A percentile compares a stretch with the other conserved stretches of the same genome.
Conservation (phyloP, 1,284 basidiomycete species). For the Ganoderma boninense region DNA sequence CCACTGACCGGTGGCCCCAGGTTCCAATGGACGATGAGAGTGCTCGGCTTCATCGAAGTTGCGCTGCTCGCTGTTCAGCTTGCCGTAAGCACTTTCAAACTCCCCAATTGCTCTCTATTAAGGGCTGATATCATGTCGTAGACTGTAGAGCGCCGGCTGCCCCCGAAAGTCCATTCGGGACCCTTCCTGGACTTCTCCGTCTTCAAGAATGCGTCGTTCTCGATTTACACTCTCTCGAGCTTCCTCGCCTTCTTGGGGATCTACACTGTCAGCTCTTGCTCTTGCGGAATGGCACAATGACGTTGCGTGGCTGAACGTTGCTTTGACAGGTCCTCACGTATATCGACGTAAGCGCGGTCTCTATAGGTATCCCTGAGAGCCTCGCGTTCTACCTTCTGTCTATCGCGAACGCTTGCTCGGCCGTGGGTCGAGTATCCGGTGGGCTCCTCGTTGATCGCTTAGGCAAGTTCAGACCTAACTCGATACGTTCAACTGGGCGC, state of each 20-base stretch:
- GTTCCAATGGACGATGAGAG: conserved; percentile 70
- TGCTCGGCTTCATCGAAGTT: conserved; percentile 62
- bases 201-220: conserved; percentile 56
- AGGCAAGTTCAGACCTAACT: conserved; percentile 37
- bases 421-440: conserved; percentile 49
- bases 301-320: background rate
- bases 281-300: background rate
- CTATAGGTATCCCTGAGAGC: conserved; percentile 45
- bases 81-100: conserved; percentile 41
- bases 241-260: conserved; percentile 63
- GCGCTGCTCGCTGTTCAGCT: conserved; percentile 52
- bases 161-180: conserved; percentile 55
- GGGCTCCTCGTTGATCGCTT: conserved; percentile 51
- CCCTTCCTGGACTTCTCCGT: conserved; percentile 58
- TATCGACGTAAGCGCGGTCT: conserved; percentile 51
- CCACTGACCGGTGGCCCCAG: conserved; percentile 38
- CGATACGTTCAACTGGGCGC: background rate
- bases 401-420: conserved; percentile 54
- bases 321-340: conserved; percentile 53
- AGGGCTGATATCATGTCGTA: conserved; percentile 35
- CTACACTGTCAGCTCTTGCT: conserved; percentile 52
- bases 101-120: conserved; percentile 24
- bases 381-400: conserved; percentile 56
- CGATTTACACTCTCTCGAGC: conserved; percentile 52
- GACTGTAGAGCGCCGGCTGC: conserved; percentile 59